phyloP scores from a whole-genome alignment of 331 rosid genomes.

The Dryas integrifolia region DNA sequence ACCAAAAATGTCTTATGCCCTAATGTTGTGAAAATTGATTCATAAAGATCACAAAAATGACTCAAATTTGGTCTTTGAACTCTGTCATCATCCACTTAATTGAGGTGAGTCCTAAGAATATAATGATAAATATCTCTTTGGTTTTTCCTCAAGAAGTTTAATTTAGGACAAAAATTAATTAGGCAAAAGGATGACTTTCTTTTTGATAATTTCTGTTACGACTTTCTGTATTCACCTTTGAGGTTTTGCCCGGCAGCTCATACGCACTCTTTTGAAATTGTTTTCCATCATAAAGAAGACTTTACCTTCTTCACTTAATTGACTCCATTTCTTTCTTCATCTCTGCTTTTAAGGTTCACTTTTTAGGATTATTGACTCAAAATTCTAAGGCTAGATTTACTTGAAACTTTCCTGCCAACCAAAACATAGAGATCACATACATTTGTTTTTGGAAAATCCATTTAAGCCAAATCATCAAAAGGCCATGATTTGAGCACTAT shows the following conservation, averaged over 20 bases:
- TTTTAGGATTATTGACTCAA: conserved; percentile 3
- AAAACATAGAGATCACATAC: neutral
- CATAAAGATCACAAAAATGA: neutral
- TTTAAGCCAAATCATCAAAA: too few relatives aligned
- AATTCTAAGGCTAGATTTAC: neutral
- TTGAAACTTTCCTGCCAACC: conserved; percentile 3
- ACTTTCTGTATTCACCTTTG: neutral
- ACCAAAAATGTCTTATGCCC: too few relatives aligned
- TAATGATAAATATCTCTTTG: neutral
- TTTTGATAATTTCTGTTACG: neutral
- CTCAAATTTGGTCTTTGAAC: neutral
- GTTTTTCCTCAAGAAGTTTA: neutral
- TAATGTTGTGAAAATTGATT: too few relatives aligned
- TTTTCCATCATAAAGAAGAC: neutral
- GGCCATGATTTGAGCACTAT: too few relatives aligned
- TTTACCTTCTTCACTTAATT: neutral
- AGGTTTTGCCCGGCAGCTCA: neutral
- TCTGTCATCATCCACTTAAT: neutral
- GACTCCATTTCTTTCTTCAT: conserved; percentile 3
- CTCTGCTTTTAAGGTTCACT: neutral
- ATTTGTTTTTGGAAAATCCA: too few relatives aligned
- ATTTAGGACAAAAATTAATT: neutral
- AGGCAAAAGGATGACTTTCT: neutral
- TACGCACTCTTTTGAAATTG: neutral
- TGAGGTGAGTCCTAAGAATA: neutral